Evolutionary conservation across 495 filamentous ascomycete species (phyloP), one percentile per base, ranked within the genome.

Genomic region (Aspergillus kassunensis): DNA sequence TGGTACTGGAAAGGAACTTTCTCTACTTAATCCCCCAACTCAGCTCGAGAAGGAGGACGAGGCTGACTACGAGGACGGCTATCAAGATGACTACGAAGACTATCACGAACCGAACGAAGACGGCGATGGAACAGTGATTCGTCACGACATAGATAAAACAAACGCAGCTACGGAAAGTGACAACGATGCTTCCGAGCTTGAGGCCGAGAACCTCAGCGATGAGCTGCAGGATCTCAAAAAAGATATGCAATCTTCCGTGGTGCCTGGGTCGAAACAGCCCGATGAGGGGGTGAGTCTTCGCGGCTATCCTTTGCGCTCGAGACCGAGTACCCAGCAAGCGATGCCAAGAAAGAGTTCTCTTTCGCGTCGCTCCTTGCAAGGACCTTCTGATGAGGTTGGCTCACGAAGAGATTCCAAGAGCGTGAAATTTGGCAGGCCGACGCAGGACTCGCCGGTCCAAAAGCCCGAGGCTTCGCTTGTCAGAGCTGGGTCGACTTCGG

Each of bases 171-270:
- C 62, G 0, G 69, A 71, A 6, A 67, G 62, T 37, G 78, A 77
- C 20, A 59, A 50, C 9, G 71, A 70, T 21, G 46, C 61, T 3
- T 67, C 70, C 19, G 69, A 75, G 3, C 47, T 66, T 30, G 70
- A 75, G 23, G 65, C 68, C 13, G 64, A 64, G 3, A 73, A 76
- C 29, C 46, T 77, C 15, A 63, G 61, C 23, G 69, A 66, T 19
- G 77, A 80, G 27, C 42, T 80, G 11, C 56, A 71, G 43, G 74
- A 63, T 34, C 59, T 79, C 21, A 70, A 68, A 34, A 69, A 70
- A 7, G 74, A 78, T 20, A 64, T 72, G 49, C 62, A 75, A 33
- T 53, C 60, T 19, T 55, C 67, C 13, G 50, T 37, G 11, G 49
- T 66, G 44, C 57, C 44, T 10, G 54, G 51, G 4, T 29, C 10